phyloP scores from a whole-genome alignment of 371 early-diverging fungal species.

The Mucor indicus region DNA sequence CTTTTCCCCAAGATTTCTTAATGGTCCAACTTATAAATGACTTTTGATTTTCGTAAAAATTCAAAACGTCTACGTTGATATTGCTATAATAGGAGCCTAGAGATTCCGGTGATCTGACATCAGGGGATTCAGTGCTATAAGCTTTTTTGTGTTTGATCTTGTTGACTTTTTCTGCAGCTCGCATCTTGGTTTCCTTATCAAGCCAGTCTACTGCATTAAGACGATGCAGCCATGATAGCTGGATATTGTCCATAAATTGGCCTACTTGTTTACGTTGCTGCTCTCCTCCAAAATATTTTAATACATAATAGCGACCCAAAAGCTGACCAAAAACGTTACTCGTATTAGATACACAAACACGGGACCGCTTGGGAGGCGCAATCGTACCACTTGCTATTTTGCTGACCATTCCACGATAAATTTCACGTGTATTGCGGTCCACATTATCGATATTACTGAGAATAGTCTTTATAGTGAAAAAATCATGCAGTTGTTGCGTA shows the following conservation, averaged over 20 bases:
- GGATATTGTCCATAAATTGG: conserved; percentile 29
- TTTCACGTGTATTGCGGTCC: conserved; percentile 13
- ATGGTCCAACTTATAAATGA: conserved; percentile 27
- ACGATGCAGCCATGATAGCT: conserved; percentile 37
- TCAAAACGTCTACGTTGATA: conserved; percentile 22
- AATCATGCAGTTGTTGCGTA: conserved; percentile 10
- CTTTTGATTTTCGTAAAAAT: conserved; percentile 49
- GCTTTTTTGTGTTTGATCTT: conserved; percentile 46
- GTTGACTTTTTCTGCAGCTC: conserved; percentile 55
- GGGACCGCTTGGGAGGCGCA: conserved; percentile 44
- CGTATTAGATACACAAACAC: conserved; percentile 42
- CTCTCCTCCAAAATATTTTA: conserved; percentile 41
- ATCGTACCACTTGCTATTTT: conserved; percentile 27
- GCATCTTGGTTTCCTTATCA: conserved; percentile 44
- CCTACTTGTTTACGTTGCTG: conserved; percentile 21
- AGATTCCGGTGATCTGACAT: conserved; percentile 39
- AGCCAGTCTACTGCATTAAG: conserved; percentile 57
- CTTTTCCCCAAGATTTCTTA: conserved; percentile 19
- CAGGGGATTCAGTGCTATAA: conserved; percentile 49
- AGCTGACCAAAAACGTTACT: conserved; percentile 41
- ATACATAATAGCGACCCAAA: conserved; percentile 51
- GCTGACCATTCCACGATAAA: conserved; percentile 11
- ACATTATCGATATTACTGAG: conserved; percentile 2
- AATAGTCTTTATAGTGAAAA: conserved; percentile 7
- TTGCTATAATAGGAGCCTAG: conserved; percentile 39